Evolutionary conservation across 768 basidiomycete species (phyloP), one percentile per base, ranked within the genome.

Genomic region (Xerocomellus amylosporus): DNA sequence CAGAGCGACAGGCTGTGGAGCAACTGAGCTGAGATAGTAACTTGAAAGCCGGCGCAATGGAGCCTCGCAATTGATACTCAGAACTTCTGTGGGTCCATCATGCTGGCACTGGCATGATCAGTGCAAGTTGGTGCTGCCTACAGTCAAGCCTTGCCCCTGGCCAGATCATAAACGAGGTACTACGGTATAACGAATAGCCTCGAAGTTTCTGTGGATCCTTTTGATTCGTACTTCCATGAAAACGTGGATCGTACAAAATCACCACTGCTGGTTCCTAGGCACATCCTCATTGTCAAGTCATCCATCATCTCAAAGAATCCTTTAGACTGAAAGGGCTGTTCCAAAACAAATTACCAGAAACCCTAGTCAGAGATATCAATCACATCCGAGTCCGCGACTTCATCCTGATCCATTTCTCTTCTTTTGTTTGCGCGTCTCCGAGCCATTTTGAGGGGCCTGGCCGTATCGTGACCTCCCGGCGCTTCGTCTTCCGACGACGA

Each of bases 321-420:
- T n/a, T 26, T 5, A 49, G 14, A 38, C 15, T 19, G 22, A 30
- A 30, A 41, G 28, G 19, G 24, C 8, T 24, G 4, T 24, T 28
- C n/a, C 13, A 17, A 39, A 43, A 54, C 20, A n/a, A 36, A 37
- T 24, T 4, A 30, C 9, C n/a, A 19, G 40, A 12, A 28, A 37
- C 36, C 33, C 52, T 65, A 65, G 45, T 64, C 59, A 44, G 79
- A 83, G 38, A 90, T 71, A 53, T 84, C 80, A 60, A 89, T 83
- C 28, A 88, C 73, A 24, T 83, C 80, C 17, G 68, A 71, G 24
- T 69, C 63, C 12, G 58, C 19, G 59, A 33, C 78, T 71, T 60
- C 74, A 65, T 67, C 60, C 24, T 60, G 22, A 58, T 34, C 79
- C 71, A 59, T 72, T 65, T 17, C 33, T 39, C 26, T 55, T 43